These are phyloP conservation scores for Apiosordaria backusii DNA, from an alignment of 495 filamentous ascomycete genomes.

Conservation along the genomic window DNA sequence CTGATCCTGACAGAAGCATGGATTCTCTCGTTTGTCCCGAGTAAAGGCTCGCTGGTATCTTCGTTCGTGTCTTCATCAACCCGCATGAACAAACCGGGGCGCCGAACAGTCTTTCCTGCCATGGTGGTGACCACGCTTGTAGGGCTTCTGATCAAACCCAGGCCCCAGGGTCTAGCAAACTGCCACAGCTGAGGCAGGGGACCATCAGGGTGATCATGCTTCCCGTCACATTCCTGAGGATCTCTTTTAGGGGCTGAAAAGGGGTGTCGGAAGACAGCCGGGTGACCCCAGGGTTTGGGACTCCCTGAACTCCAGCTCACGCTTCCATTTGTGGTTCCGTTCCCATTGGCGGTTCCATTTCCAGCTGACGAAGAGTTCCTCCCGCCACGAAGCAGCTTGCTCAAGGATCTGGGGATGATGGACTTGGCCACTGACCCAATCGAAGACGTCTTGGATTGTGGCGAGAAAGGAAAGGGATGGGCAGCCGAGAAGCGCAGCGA, in stretches of 20 bases:
- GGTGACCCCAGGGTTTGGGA: slow-evolving; percentile 4
- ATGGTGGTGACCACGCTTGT: slow-evolving; percentile 19
- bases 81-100: slow-evolving; percentile 27
- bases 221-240: slow-evolving; percentile 22
- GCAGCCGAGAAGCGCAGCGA: slow-evolving; percentile 32
- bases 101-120: slow-evolving; percentile 30
- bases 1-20: slow-evolving; percentile 28
- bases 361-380: background rate
- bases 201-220: slow-evolving; percentile 18
- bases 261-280: slow-evolving; percentile 4
- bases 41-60: slow-evolving; percentile 31
- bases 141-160: slow-evolving; percentile 27
- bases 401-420: slow-evolving; percentile 13
- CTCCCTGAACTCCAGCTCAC: background rate
- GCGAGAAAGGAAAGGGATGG: slow-evolving; percentile 32
- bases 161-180: slow-evolving; percentile 27
- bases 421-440: slow-evolving; percentile 4
- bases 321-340: background rate
- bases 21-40: slow-evolving; percentile 28
- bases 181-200: slow-evolving; percentile 17
- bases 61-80: slow-evolving; percentile 33
- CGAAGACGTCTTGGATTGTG: slow-evolving; percentile 1
- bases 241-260: slow-evolving; percentile 16
- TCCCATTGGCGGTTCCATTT: background rate
- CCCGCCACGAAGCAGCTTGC: slow-evolving; percentile 1